These are phyloP conservation scores for Acanthamoeba healyi DNA, from an alignment of 208 protist species.

Conservation along the genomic window DNA sequence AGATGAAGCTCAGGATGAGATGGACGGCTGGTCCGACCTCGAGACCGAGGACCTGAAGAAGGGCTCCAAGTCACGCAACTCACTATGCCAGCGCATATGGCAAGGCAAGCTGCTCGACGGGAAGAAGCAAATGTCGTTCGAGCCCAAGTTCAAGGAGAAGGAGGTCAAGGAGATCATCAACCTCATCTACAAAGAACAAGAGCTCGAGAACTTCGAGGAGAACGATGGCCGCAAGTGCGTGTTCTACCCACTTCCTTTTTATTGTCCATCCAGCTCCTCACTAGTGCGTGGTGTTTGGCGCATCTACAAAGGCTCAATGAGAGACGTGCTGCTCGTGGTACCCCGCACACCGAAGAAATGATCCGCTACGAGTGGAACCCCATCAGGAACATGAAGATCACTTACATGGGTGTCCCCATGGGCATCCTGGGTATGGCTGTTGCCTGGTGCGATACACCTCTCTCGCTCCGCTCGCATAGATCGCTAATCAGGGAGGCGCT, in stretches of 20 bases:
- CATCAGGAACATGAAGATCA: constrained; percentile 74
- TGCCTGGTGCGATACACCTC: neutral
- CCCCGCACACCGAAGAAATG: constrained; percentile 51
- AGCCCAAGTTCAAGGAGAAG: constrained; percentile 56
- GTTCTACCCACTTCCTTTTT: neutral
- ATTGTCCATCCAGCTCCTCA: neutral
- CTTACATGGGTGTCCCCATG: constrained; percentile 50
- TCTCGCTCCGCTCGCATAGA: neutral
- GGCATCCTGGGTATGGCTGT: constrained; percentile 24
- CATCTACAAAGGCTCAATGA: constrained; percentile 13
- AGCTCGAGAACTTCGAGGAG: neutral
- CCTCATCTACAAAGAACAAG: neutral
- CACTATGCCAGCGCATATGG: neutral
- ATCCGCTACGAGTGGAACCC: constrained; percentile 66
- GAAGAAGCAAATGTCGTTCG: constrained; percentile 1
- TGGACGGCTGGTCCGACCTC: constrained; percentile 42
- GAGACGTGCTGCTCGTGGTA: neutral
- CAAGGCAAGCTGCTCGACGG: constrained; percentile 32
- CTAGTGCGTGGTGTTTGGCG: no score
- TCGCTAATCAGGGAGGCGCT: neutral
- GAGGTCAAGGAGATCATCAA: constrained; percentile 51
- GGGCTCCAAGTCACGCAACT: neutral
- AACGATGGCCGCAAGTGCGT: constrained; percentile 5
- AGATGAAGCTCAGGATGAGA: neutral
- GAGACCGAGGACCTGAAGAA: constrained; percentile 8